These are phyloP conservation scores for Boeremia exigua DNA, from an alignment of 2,329 filamentous ascomycete species.

Conservation along the genomic window DNA sequence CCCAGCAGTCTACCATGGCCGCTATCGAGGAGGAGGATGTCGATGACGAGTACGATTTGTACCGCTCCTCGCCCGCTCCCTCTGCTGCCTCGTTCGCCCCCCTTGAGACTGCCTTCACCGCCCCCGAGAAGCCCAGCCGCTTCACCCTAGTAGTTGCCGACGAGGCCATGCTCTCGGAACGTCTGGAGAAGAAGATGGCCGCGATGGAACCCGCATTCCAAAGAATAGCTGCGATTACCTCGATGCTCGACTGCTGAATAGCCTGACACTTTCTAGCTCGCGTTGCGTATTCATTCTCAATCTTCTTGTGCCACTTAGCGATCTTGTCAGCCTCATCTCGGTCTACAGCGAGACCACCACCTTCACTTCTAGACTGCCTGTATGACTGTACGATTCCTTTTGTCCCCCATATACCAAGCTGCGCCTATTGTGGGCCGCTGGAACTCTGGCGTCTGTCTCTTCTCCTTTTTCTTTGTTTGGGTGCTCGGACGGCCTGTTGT, in stretches of 20 bases:
- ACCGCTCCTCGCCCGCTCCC: constrained; percentile 53
- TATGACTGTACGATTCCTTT: constrained; percentile 43
- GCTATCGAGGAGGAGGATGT: constrained; percentile 54
- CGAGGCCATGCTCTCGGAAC: constrained; percentile 49
- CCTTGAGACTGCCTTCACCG: constrained; percentile 52
- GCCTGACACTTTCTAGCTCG: neutral
- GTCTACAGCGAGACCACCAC: neutral
- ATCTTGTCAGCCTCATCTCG: neutral
- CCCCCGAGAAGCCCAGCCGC: constrained; percentile 68
- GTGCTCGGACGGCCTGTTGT: constrained; percentile 16
- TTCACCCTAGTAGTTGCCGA: constrained; percentile 69
- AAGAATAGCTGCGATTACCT: constrained; percentile 44
- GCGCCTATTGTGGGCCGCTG: constrained; percentile 25
- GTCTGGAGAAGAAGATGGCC: constrained; percentile 44
- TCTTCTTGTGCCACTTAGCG: constrained; percentile 13
- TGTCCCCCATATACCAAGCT: constrained; percentile 30
- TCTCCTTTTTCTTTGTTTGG: constrained; percentile 9
- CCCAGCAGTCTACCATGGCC: constrained; percentile 24
- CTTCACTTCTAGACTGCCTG: constrained; percentile 29
- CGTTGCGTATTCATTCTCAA: neutral
- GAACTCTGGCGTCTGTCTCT: constrained; percentile 9
- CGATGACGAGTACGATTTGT: constrained; percentile 68
- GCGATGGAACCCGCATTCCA: constrained; percentile 43
- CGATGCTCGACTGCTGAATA: constrained; percentile 38
- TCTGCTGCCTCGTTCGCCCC: constrained; percentile 39